These are phyloP conservation scores for Chenopodium quinoa DNA, from an alignment of 148 eudicot genomes.

Conservation along the genomic window DNA sequence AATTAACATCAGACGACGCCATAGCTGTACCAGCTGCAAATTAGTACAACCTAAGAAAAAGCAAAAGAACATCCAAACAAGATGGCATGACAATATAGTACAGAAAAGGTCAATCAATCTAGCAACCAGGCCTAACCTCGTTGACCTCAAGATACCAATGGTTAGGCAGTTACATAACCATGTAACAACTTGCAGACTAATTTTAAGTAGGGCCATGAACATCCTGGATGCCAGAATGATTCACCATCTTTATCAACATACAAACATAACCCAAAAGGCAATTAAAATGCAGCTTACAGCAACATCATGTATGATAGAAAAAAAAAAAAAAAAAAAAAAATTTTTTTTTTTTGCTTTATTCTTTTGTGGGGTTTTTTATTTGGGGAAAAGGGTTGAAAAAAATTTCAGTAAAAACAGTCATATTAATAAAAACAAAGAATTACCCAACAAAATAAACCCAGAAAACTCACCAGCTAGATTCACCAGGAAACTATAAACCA, in stretches of 20 bases:
- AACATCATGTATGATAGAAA: neutral
- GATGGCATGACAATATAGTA: conserved; percentile 29
- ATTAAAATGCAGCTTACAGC: conserved; percentile 23
- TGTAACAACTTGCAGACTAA: conserved; percentile 1
- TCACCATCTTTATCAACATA: conserved; percentile 27
- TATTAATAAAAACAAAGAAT: neutral
- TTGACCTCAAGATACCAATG: conserved; percentile 32
- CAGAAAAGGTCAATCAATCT: conserved; percentile 19
- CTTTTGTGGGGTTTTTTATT: conserved; percentile 7
- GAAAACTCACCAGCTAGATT: conserved; percentile 3
- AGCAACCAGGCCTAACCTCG: conserved; percentile 27
- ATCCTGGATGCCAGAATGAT: conserved; percentile 25
- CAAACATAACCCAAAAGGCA: conserved; percentile 2
- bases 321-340: neutral
- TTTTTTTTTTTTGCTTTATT: neutral
- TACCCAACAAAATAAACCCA: conserved; percentile 6
- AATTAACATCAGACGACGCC: neutral
- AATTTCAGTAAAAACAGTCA: conserved; percentile 11
- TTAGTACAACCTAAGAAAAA: neutral
- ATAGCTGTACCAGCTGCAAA: conserved; percentile 17
- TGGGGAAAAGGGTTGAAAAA: conserved; percentile 14
- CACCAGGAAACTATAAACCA: neutral
- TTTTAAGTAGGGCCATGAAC: conserved; percentile 22
- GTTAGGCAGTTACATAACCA: conserved; percentile 19
- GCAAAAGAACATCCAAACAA: conserved; percentile 11